Conservation (phyloP, 768 basidiomycete species). For the Tricholoma saponaceum region DNA sequence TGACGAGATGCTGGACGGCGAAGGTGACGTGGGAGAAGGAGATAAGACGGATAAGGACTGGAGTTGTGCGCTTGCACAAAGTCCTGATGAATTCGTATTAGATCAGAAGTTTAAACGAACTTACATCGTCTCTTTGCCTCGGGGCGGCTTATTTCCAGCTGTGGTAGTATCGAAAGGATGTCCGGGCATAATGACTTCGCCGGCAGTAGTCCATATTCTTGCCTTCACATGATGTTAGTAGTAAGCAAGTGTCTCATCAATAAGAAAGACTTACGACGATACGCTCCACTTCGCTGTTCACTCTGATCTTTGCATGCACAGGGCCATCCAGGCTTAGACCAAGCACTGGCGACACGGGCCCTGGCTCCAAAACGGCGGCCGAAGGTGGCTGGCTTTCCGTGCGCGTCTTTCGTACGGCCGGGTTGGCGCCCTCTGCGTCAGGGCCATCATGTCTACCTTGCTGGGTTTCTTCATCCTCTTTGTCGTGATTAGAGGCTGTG, state of each 20-base stretch:
- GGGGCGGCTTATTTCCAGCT: slow-evolving; percentile 37
- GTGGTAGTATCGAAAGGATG: slow-evolving; percentile 34
- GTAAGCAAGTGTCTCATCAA: background rate
- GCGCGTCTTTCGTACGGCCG: background rate
- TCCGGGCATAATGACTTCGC: slow-evolving; percentile 61
- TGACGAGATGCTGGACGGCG: slow-evolving; percentile 50
- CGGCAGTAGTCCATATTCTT: slow-evolving; percentile 65
- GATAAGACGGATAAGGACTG: slow-evolving; percentile 47
- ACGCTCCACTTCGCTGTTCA: slow-evolving; percentile 62
- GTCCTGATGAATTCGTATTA: slow-evolving; percentile 1
- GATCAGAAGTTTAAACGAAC: slow-evolving; percentile 17
- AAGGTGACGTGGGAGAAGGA: slow-evolving; percentile 53
- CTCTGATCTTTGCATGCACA: slow-evolving; percentile 33
- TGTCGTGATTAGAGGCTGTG: background rate
- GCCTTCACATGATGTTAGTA: slow-evolving; percentile 33
- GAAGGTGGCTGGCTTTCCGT: background rate
- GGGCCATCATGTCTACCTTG: background rate
- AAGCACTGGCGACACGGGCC: background rate
- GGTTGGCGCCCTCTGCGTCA: background rate
- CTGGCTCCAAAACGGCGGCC: background rate
- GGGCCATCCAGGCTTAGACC: background rate
- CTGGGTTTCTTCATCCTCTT: background rate
- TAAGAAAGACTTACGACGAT: slow-evolving; percentile 47
- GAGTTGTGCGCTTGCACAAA: slow-evolving; percentile 46
- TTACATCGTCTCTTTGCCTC: slow-evolving; percentile 61